Evolutionary conservation across 1,284 basidiomycete species (phyloP).

Genomic region (Cutaneotrichosporon curvatum): DNA sequence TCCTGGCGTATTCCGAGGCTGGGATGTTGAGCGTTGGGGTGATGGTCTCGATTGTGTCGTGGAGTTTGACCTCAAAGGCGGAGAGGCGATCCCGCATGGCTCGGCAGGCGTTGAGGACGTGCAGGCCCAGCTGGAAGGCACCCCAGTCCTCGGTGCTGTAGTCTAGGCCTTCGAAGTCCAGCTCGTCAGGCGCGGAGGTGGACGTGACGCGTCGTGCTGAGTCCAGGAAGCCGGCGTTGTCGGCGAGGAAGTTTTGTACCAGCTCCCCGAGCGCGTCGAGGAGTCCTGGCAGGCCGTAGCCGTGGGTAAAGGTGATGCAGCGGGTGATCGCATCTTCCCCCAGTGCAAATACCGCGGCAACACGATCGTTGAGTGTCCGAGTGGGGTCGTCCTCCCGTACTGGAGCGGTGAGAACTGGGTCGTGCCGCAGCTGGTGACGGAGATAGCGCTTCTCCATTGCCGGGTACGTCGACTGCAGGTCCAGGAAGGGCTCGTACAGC

Average conservation of each 20-base stretch:
- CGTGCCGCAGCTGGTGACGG: conserved; percentile 52
- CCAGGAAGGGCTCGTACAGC: conserved; percentile 84
- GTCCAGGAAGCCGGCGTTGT: conserved; percentile 48
- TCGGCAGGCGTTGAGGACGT: conserved; percentile 68
- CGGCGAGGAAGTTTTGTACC: conserved; percentile 61
- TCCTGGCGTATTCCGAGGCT: conserved; percentile 49
- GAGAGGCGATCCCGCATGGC: conserved; percentile 60
- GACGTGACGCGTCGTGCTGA: neutral
- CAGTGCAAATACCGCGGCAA: conserved; percentile 62
- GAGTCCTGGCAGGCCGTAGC: conserved; percentile 68
- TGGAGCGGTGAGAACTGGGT: conserved; percentile 45
- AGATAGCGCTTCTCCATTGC: conserved; percentile 65
- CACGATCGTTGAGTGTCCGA: conserved; percentile 61
- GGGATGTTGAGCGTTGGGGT: conserved; percentile 56
- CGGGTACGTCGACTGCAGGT: conserved; percentile 76
- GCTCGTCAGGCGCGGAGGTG: conserved; percentile 20
- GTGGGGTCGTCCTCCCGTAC: conserved; percentile 53
- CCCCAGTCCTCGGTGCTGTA: conserved; percentile 81
- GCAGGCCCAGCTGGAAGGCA: conserved; percentile 71
- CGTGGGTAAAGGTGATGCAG: conserved; percentile 74
- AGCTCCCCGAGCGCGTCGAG: conserved; percentile 65
- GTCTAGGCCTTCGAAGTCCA: conserved; percentile 51
- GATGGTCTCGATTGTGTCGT: conserved; percentile 55
- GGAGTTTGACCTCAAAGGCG: conserved; percentile 63
- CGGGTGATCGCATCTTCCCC: conserved; percentile 71